Evolutionary conservation across 176 grass and related monocot species (phyloP).

Genomic region (Oryza officinalis): DNA sequence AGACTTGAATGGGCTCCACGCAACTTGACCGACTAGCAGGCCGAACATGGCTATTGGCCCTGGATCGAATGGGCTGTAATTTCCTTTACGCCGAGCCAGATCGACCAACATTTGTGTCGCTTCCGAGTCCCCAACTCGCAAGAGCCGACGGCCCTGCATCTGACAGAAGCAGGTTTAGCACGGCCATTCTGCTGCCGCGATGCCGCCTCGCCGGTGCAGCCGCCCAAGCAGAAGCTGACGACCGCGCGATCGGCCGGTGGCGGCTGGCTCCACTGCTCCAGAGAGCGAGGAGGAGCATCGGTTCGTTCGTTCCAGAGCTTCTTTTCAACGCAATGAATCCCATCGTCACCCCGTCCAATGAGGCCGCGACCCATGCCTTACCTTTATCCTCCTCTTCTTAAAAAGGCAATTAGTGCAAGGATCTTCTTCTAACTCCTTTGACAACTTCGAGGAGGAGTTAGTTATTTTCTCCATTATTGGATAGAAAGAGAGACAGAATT

Average conservation of each 20-base stretch:
- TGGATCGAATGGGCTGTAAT: no score
- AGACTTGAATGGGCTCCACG: no score
- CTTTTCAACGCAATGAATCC: slow-evolving; percentile 27
- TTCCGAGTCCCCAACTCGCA: no score
- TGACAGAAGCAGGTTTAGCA: no score
- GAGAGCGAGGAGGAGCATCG: background rate
- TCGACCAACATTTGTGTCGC: no score
- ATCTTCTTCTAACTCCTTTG: slow-evolving; percentile 19
- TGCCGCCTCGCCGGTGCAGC: no score
- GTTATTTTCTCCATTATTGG: slow-evolving; percentile 49
- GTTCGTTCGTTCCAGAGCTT: background rate
- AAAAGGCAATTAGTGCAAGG: slow-evolving; percentile 34
- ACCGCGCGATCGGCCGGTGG: background rate
- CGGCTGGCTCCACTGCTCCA: background rate
- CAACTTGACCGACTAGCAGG: no score
- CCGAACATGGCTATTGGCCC: no score
- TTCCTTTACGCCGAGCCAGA: no score
- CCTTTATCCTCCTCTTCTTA: slow-evolving; percentile 4
- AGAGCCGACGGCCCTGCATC: no score
- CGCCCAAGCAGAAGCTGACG: background rate
- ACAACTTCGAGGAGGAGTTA: slow-evolving; percentile 45
- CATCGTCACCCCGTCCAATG: slow-evolving; percentile 25
- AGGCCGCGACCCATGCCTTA: background rate
- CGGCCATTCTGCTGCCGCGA: no score
- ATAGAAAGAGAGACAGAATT: background rate